Base-by-base conservation (phyloP, 495 filamentous ascomycete genomes). In the Aspergillus mulundensis region DNA sequence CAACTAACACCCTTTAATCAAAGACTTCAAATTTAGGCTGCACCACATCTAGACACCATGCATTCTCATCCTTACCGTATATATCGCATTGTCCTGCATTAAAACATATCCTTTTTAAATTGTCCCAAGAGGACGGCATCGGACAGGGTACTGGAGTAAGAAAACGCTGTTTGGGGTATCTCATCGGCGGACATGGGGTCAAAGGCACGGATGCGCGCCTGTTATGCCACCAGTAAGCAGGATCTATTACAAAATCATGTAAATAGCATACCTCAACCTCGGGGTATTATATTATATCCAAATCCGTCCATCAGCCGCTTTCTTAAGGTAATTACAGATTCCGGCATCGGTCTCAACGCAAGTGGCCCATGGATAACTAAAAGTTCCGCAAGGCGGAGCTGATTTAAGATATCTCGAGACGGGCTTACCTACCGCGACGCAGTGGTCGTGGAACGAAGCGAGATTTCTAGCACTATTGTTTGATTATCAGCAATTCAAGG, bases 361-460 rank as follows among this genome's bases (percentile, higher is more conserved):
- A 41, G 50, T 3, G 38, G 50, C 36, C 41, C 50, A 18, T 24
- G 42, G 24, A 42, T 25, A 24, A 53, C 41, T 18, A 36, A n/a
- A 24, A 36, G 50, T 3, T 53, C 38, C 23, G 50, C 50, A 19
- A 53, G 38, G 11, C 50, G 38, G 41, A 53, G 50, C 41, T 53
- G 19, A 30, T 53, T 53, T 12, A 42, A 53, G 50, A 53, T 53
- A 19, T 53, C 50, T 18, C 50, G 34, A 1, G 34, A 25, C 32
- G 50, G 50, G 50, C 50, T 53, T 7, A 24, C 38, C 23, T 53
- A 36, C 12, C 50, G 50, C 20, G 50, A 53, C 41, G 50, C 5
- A 53, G 38, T 40, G 38, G 38, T 40, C 14, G 38, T 40, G 38
- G 38, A 40, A 40, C 38, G 38, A 18, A 40, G 38, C 16, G 38